phyloP scores from a whole-genome alignment of 495 filamentous ascomycete species.

The Aspergillus affinis region DNA sequence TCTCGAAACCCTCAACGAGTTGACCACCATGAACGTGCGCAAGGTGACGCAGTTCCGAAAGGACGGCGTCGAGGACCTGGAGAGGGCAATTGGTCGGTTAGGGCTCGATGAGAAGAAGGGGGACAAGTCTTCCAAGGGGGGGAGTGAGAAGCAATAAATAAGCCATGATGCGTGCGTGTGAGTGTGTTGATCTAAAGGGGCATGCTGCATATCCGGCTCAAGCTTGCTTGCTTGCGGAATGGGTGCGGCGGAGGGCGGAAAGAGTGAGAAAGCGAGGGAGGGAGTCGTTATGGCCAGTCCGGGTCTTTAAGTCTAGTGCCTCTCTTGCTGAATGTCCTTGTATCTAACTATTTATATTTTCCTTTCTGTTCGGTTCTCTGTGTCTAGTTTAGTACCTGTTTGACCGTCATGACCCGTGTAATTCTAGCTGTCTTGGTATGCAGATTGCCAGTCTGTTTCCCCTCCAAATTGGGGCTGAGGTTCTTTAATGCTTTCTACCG shows the following conservation, averaged over 20 bases:
- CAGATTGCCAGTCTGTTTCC: not conserved
- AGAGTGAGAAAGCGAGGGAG: not conserved
- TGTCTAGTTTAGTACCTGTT: slow-evolving; percentile 8
- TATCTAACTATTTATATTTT: slow-evolving; percentile 7
- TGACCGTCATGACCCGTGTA: slow-evolving; percentile 13
- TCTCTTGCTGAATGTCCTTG: not conserved
- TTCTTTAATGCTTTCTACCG: not conserved
- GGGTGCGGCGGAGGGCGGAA: not conserved
- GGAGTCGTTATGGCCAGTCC: not conserved
- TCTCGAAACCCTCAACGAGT: slow-evolving; percentile 55
- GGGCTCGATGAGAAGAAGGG: slow-evolving; percentile 24
- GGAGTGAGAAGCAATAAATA: slow-evolving; percentile 11
- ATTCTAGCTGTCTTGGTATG: slow-evolving; percentile 16
- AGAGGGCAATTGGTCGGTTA: slow-evolving; percentile 67
- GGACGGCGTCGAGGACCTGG: slow-evolving; percentile 64
- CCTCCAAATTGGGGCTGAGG: not conserved
- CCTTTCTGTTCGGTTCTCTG: slow-evolving; percentile 2
- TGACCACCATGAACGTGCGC: slow-evolving; percentile 72
- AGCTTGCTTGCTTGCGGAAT: not conserved
- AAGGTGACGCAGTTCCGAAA: slow-evolving; percentile 83
- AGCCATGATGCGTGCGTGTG: slow-evolving; percentile 2
- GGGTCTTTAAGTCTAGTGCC: not conserved
- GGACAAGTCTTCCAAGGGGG: slow-evolving; percentile 6
- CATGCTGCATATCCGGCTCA: not conserved
- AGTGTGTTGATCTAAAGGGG: not conserved